These are phyloP conservation scores for Trichomonascus vanleenenianus DNA, from an alignment of 805 yeast genomes.

Conservation along the genomic window DNA sequence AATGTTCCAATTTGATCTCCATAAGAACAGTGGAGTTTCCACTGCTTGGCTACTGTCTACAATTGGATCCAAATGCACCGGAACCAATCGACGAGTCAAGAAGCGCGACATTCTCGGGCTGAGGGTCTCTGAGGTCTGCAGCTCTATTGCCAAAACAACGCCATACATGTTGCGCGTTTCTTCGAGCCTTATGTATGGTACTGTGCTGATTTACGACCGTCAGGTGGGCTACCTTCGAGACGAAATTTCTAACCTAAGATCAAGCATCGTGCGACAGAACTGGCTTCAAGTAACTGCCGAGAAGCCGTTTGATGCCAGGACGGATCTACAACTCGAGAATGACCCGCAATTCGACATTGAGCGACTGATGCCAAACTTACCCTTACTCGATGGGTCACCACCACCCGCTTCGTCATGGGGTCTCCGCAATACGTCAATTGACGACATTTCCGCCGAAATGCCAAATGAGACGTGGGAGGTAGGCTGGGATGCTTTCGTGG, in stretches of 20 bases:
- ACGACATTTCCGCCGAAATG: too few relatives aligned
- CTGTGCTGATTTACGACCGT: conserved; percentile 34
- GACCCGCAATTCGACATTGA: background rate
- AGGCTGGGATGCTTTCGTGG: too few relatives aligned
- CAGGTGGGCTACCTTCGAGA: conserved; percentile 1
- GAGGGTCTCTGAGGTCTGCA: conserved; percentile 39
- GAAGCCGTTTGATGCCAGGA: background rate
- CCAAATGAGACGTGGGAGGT: too few relatives aligned
- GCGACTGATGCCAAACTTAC: background rate
- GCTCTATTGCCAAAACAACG: conserved; percentile 20
- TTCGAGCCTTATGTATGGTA: conserved; percentile 42
- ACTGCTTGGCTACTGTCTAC: conserved; percentile 14
- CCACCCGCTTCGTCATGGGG: too few relatives aligned
- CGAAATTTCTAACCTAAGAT: background rate
- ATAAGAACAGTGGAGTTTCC: conserved; percentile 1
- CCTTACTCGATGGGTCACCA: background rate
- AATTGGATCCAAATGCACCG: conserved; percentile 3
- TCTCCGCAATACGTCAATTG: too few relatives aligned
- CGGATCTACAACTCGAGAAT: background rate
- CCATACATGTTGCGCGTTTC: conserved; percentile 28
- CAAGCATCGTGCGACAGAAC: background rate
- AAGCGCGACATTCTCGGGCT: conserved; percentile 26
- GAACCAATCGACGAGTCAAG: background rate
- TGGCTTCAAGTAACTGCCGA: background rate
- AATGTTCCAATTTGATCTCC: background rate